phyloP scores from a whole-genome alignment of 2,329 filamentous ascomycete genomes.

The Epichloe brachyelytri region DNA sequence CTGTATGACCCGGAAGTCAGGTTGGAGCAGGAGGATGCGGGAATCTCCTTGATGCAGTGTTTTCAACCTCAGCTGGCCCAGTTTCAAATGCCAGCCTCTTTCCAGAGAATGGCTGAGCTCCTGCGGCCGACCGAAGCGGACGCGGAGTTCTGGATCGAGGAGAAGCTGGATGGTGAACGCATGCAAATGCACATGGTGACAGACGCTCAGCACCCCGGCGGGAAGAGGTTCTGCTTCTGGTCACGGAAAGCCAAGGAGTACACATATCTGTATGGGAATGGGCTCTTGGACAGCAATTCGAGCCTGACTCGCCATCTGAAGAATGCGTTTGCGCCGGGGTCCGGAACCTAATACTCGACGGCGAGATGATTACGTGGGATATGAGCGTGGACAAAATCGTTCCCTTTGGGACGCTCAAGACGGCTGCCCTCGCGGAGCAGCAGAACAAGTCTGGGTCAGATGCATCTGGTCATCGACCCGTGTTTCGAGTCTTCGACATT shows the following conservation, averaged over 20 bases:
- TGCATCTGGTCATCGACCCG: constrained; percentile 41
- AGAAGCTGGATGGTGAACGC: constrained; percentile 91
- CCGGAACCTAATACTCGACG: constrained; percentile 79
- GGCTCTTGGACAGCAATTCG: constrained; percentile 59
- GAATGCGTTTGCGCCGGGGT: constrained; percentile 64
- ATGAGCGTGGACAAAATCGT: constrained; percentile 72
- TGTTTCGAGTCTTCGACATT: constrained; percentile 85
- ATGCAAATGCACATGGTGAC: constrained; percentile 91
- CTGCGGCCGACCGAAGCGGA: constrained; percentile 56
- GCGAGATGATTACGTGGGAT: constrained; percentile 99
- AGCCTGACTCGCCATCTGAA: constrained; percentile 70
- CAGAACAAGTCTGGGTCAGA: constrained; percentile 45
- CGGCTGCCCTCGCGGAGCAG: constrained; percentile 70
- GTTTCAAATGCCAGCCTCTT: constrained; percentile 68
- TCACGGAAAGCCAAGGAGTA: constrained; percentile 95
- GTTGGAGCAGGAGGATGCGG: constrained; percentile 61
- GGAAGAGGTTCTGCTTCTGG: constrained; percentile 74
- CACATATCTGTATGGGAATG: constrained; percentile 78
- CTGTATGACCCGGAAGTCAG: constrained; percentile 60
- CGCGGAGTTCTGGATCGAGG: constrained; percentile 85
- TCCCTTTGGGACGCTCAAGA: constrained; percentile 86
- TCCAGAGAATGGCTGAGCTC: constrained; percentile 65
- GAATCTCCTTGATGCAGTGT: constrained; percentile 77
- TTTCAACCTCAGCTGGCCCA: constrained; percentile 94
- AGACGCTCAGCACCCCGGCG: constrained; percentile 54